Conservation (phyloP, 2,329 filamentous ascomycete genomes). For the Diaporthe ampelina region DNA sequence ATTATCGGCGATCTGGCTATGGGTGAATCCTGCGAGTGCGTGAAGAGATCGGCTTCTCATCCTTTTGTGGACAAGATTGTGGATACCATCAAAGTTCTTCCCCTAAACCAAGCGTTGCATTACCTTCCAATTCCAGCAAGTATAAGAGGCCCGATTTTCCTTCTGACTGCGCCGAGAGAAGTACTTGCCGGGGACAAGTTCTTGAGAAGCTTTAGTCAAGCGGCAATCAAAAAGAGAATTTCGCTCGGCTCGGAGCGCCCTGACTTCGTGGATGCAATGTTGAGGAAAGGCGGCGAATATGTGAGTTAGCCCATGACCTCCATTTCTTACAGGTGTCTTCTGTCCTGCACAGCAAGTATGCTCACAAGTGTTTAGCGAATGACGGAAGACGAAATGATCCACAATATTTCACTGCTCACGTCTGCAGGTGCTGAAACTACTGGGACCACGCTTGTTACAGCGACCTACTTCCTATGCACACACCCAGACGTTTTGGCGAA, state of each 20-base stretch:
- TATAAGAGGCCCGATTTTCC: background rate
- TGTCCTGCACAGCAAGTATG: too few species aligned
- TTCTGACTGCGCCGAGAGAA: background rate
- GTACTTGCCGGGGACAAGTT: background rate
- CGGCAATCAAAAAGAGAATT: constrained; percentile 6
- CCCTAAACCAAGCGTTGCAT: background rate
- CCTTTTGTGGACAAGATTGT: constrained; percentile 33
- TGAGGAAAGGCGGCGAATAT: constrained; percentile 14
- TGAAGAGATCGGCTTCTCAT: constrained; percentile 29
- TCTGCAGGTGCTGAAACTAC: constrained; percentile 65
- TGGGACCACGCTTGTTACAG: constrained; percentile 57
- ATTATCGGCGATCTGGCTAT: background rate
- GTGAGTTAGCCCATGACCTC: background rate
- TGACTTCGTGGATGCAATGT: constrained; percentile 37
- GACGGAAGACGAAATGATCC: constrained; percentile 39
- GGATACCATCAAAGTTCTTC: constrained; percentile 16
- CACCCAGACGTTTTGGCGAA: constrained; percentile 53
- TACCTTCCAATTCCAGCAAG: background rate
- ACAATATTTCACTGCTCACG: constrained; percentile 49
- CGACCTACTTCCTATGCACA: constrained; percentile 54
- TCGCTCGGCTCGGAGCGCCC: constrained; percentile 15
- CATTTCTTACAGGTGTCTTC: too few species aligned
- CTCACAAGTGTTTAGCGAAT: constrained; percentile 27
- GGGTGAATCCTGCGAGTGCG: constrained; percentile 35
- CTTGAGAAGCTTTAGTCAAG: background rate